phyloP scores from a whole-genome alignment of 768 basidiomycete species.

The Calocybe gangraenosa region DNA sequence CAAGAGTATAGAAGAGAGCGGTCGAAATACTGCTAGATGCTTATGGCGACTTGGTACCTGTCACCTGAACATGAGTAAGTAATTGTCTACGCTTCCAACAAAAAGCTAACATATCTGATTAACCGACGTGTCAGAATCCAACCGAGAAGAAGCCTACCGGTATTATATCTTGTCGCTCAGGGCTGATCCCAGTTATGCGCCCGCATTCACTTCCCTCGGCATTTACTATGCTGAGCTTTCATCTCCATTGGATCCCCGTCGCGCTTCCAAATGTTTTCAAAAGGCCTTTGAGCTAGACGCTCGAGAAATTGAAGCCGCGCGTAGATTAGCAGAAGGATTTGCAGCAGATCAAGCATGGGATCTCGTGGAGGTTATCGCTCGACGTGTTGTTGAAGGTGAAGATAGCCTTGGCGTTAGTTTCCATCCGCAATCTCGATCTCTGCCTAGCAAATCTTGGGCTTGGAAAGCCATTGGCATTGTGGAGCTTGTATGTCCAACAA shows the following conservation, averaged over 20 bases:
- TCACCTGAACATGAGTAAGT: constrained; percentile 73
- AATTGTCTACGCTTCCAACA: too few species aligned
- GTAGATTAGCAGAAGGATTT: constrained; percentile 80
- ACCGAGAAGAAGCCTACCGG: constrained; percentile 66
- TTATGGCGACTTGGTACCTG: constrained; percentile 83
- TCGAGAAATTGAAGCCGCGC: constrained; percentile 81
- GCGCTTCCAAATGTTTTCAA: constrained; percentile 94
- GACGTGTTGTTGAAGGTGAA: constrained; percentile 90
- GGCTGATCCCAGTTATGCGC: constrained; percentile 70
- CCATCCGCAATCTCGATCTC: constrained; percentile 46
- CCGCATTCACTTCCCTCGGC: constrained; percentile 92
- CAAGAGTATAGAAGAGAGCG: constrained; percentile 40
- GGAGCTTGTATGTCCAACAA: constrained; percentile 64
- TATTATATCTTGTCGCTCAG: constrained; percentile 80
- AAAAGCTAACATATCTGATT: background rate
- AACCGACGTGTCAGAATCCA: constrained; percentile 39
- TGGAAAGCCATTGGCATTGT: constrained; percentile 96
- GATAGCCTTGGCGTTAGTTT: constrained; percentile 55
- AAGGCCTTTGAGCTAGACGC: constrained; percentile 97
- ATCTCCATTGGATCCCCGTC: constrained; percentile 71
- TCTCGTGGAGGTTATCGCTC: constrained; percentile 90
- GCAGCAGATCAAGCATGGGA: constrained; percentile 95
- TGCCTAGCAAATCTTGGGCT: constrained; percentile 89
- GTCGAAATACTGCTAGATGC: constrained; percentile 68
- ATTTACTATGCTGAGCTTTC: constrained; percentile 76